Evolutionary conservation across 208 protist genomes (phyloP), one percentile per base, ranked within the genome.

Genomic region (Wallacemonas sp.): DNA sequence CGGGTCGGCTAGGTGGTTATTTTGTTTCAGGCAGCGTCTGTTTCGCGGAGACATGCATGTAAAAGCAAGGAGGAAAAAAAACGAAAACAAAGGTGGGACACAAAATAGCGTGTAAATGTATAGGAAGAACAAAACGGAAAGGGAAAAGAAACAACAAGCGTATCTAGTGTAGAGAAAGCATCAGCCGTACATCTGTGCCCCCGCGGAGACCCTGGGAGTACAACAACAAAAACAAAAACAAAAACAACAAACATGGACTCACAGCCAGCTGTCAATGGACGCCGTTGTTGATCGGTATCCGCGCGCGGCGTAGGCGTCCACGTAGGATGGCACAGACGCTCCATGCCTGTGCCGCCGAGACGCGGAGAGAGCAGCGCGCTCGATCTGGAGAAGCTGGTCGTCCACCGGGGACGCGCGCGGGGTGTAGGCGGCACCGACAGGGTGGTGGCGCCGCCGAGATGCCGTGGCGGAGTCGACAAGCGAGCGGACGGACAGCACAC

Each of bases 201-300:
- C n/a, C n/a, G n/a, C n/a, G n/a, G n/a, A n/a, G n/a, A n/a, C n/a
- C n/a, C n/a, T n/a, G n/a, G n/a, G n/a, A n/a, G n/a, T n/a, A n/a
- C 8, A 1, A 48, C 16, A 61, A 41, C 10, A 36, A 64, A 64
- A 32, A 26, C 11, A 16, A 33, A 18, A 18, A 25, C 23, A 38
- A 18, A 31, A 38, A 39, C 14, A 38, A 5, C 11, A 11, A 31
- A 5, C n/a, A 41, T 29, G 11, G 14, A 31, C 31, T 38, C 26
- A 77, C 3, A 77, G 59, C 72, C 72, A 77, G n/a, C 64, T 65
- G 32, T 77, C 65, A 12, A 77, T 76, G 31, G 61, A 11, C 26
- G 36, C 36, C 36, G 36, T 41, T 16, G 36, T 14, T 41, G 36
- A 41, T 7, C 36, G 36, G 14, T 41, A 41, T 14, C 10, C 36